These are phyloP conservation scores for Paramecium tetraurelia DNA, from an alignment of 73 alveolate genomes.

Conservation along the genomic window DNA sequence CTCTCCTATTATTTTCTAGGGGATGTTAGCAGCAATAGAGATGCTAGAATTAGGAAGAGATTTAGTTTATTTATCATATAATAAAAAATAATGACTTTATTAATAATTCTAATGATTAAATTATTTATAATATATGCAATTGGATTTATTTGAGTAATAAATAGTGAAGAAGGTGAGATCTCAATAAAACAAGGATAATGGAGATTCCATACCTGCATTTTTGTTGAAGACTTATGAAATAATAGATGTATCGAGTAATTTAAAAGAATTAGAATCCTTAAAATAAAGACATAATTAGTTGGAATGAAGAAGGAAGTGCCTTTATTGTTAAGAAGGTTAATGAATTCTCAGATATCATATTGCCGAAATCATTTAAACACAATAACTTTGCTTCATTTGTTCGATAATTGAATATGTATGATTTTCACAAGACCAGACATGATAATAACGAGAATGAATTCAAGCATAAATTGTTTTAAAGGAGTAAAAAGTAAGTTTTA, in stretches of 20 bases:
- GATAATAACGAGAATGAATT: constrained; percentile 63
- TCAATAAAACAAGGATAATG: background rate
- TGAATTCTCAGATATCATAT: constrained; percentile 91
- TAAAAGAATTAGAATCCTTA: constrained; percentile 69
- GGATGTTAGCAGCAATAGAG: background rate
- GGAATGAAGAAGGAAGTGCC: constrained; percentile 94
- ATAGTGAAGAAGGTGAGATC: constrained; percentile 19
- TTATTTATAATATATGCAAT: background rate
- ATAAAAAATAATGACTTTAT: background rate
- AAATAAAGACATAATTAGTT: constrained; percentile 83
- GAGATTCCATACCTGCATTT: constrained; percentile 49
- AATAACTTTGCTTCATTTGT: constrained; percentile 97
- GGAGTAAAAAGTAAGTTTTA: constrained; percentile 46
- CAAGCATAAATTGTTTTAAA: constrained; percentile 58
- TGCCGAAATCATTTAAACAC: constrained; percentile 95
- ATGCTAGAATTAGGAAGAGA: background rate
- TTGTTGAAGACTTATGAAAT: constrained; percentile 32
- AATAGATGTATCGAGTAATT: background rate
- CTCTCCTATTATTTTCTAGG: background rate
- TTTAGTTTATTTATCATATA: background rate
- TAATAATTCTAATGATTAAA: background rate
- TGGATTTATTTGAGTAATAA: background rate
- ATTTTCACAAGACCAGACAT: constrained; percentile 79
- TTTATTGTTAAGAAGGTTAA: constrained; percentile 86
- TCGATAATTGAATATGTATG: constrained; percentile 92